Base-by-base conservation (phyloP, 176 grass and related monocot species). In the Phoenix roebelenii region DNA sequence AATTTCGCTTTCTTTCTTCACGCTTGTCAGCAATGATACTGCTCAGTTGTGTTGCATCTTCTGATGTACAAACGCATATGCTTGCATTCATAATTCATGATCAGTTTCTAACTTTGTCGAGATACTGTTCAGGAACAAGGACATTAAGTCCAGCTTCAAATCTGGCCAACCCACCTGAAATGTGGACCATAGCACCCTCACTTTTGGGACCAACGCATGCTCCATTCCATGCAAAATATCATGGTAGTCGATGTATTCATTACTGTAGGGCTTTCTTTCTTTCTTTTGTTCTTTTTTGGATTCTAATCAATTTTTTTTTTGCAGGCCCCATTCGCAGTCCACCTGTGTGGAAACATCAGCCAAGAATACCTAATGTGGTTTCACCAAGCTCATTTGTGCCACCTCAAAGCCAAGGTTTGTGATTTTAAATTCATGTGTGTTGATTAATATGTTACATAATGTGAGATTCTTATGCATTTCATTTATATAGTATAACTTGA, bases 191-290 rank as follows among this genome's bases (percentile, higher is more conserved):
- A 44, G 35, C 35, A 3, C 35, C 35, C 35, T 44, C 60, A 54
- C 35, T 7, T 4, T 64, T 32, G 54, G 74, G 65, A 65, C 77
- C 71, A 66, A 61, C 2, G 77, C 61, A 63, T 69, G 61, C 80
- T 56, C 91, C 83, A 1, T 79, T 68, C 72, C 58, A 86, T 79
- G 83, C 77, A 62, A 15, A 28, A 67, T 55, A 73, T 82, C 80
- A 72, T 74, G 91, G 91, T 95, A 90, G 24, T 60, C 66, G 24
- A 76, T 64, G 25, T 49, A 2, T 17, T 22, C 3, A 6, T 44
- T 44, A 44, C 35, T 44, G 35, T 44, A 3, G 35, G 14, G 9
- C 35, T 50, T 70, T 19, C 23, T 63, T 69, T 69, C 9, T 22
- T 48, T 16, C 29, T 52, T 72, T 52, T 10, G 48, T 10, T 30